phyloP scores from a whole-genome alignment of 2,329 filamentous ascomycete species.

The Cadophora malorum region DNA sequence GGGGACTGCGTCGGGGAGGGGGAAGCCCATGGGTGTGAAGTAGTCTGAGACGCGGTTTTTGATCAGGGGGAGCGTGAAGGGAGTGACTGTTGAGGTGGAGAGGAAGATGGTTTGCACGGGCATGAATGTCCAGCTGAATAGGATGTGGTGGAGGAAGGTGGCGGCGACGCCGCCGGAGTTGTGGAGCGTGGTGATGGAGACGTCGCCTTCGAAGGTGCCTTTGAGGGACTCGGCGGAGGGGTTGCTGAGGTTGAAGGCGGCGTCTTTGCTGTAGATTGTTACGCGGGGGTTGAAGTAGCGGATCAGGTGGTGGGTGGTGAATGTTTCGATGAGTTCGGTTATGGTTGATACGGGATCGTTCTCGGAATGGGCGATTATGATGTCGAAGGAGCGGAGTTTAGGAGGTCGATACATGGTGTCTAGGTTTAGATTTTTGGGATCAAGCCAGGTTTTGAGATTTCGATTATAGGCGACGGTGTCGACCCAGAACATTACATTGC shows the following conservation, averaged over 20 bases:
- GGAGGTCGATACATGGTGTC: conserved; percentile 40
- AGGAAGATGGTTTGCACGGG: conserved; percentile 55
- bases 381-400: conserved; percentile 36
- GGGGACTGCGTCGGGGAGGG: conserved; percentile 49
- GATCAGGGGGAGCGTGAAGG: conserved; percentile 20
- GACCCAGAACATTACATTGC: conserved; percentile 38
- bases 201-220: conserved; percentile 27
- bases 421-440: conserved; percentile 26
- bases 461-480: conserved; percentile 37
- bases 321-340: conserved; percentile 31
- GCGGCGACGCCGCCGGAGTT: conserved; percentile 54
- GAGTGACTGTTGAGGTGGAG: conserved; percentile 38
- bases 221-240: conserved; percentile 19
- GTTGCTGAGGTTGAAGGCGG: conserved; percentile 22
- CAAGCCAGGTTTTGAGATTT: conserved; percentile 34
- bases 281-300: conserved; percentile 30
- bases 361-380: conserved; percentile 41
- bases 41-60: conserved; percentile 32
- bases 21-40: conserved; percentile 43
- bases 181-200: conserved; percentile 38
- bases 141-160: conserved; percentile 55
- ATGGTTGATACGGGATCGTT: conserved; percentile 36
- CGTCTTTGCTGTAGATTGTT: conserved; percentile 43
- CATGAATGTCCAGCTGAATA: conserved; percentile 50
- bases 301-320: conserved; percentile 30